Base-by-base conservation (phyloP, 352 stramenopile genomes). In the Phytopythium chamaehyphon region DNA sequence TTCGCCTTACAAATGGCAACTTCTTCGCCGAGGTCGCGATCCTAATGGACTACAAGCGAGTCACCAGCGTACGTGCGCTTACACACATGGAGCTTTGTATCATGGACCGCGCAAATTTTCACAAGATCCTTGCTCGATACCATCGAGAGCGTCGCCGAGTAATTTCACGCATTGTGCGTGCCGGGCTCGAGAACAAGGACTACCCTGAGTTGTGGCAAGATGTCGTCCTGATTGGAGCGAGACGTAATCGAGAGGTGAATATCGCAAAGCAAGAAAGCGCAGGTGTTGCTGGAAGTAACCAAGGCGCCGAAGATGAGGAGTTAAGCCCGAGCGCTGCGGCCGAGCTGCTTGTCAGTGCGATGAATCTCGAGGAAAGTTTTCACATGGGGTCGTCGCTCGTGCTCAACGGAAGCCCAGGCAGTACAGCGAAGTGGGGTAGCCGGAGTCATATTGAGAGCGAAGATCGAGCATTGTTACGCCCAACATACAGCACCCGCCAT, bases 41-140 rank as follows among this genome's bases (percentile, higher is more conserved):
- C 1, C 19, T 73, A 0, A 26, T 73, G 19, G 60, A 70, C 48
- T 67, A 57, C 47, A 64, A 57, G 33, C 51, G 39, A 1, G 22
- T 42, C 0, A 57, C 51, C 28, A 66, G 61, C 23, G 61, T 70
- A 3, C 50, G 61, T 2, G 57, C 64, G 1, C 35, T 58, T 6
- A 60, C 53, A 10, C 54, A 61, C 39, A 47, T 67, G 43, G 61
- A 73, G 43, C 23, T 70, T 7, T 64, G 47, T 23, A 45, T 62
- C 14, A 43, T 73, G 2, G 7, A 23, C 6, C 48, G 61, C 1
- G 12, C 21, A 3, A 3, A 33, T 9, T 64, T 73, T 15, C 40
- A 57, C 7, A 49, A 58, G 21, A 55, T 66, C 12, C 31, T 69
- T 15, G 47, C 57, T 18, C 56, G 54, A 12, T 63, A 67, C 24